A percentile compares a stretch with the other conserved stretches of the same genome.
phyloP scores from a whole-genome alignment of 179 eudicot species.

The Vitellaria paradoxa region DNA sequence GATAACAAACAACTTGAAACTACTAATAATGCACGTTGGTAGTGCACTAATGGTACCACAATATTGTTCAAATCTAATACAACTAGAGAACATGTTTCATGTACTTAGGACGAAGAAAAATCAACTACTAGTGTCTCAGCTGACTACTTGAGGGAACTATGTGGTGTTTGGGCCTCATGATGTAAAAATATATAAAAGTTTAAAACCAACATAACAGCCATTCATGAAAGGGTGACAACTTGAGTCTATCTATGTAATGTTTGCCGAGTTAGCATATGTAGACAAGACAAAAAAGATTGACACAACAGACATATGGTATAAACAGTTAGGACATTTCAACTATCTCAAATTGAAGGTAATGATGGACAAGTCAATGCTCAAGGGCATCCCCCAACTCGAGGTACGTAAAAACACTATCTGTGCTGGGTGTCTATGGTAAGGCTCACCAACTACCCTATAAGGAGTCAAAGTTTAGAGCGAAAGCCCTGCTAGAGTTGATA shows the following conservation, averaged over 20 bases:
- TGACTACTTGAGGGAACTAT: neutral
- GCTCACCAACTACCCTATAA: neutral
- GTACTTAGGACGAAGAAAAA: neutral
- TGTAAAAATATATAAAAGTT: neutral
- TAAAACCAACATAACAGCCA: neutral
- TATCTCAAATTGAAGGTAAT: neutral
- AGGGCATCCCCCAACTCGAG: neutral
- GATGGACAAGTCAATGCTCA: neutral
- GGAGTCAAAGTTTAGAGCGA: conserved; percentile 4
- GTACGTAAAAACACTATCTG: neutral
- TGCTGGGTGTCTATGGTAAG: conserved; percentile 5
- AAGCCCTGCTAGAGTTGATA: neutral
- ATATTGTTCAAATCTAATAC: neutral
- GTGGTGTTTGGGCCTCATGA: neutral
- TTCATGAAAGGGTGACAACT: neutral
- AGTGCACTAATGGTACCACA: neutral
- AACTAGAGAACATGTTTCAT: neutral
- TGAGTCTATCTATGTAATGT: neutral
- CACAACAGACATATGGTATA: neutral
- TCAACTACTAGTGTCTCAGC: neutral
- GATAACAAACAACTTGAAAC: neutral
- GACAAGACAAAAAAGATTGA: conserved; percentile 6
- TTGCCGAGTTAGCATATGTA: conserved; percentile 1
- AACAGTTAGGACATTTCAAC: conserved; percentile 7
- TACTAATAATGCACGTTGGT: neutral